A percentile compares a stretch with the other conserved stretches of the same genome.
phyloP scores from a whole-genome alignment of 805 yeast genomes.

The Starmerella kuoi region DNA sequence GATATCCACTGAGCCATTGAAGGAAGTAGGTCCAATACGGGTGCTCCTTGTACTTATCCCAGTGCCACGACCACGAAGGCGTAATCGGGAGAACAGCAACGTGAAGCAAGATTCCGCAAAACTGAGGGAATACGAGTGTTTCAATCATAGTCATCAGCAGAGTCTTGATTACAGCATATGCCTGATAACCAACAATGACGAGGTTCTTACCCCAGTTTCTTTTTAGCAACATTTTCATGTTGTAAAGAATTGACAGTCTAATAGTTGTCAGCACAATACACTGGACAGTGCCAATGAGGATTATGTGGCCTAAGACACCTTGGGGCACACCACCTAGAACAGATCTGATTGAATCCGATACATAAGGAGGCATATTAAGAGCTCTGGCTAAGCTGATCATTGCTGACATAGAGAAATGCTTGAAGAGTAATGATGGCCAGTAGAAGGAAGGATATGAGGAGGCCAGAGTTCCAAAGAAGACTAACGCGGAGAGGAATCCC shows the following conservation, averaged over 20 bases:
- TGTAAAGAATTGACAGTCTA: slow-evolving; percentile 5
- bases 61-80: slow-evolving; percentile 6
- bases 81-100: slow-evolving; percentile 50
- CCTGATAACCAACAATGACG: slow-evolving; percentile 17
- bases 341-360: neutral
- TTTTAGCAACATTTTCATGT: slow-evolving; percentile 12
- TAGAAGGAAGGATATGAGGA: neutral
- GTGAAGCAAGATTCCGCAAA: slow-evolving; percentile 71
- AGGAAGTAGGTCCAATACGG: slow-evolving; percentile 18
- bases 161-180: slow-evolving; percentile 53
- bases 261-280: neutral
- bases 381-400: neutral
- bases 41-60: neutral
- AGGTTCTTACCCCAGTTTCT: slow-evolving; percentile 6
- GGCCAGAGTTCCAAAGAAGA: slow-evolving; percentile 3
- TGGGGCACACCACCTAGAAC: neutral
- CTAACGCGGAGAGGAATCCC: neutral
- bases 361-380: neutral
- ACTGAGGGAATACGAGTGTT: slow-evolving; percentile 70
- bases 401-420: neutral
- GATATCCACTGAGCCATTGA: slow-evolving; percentile 66
- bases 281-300: neutral
- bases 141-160: slow-evolving; percentile 65
- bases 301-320: slow-evolving; percentile 5
- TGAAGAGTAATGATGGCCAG: neutral